Base-by-base conservation (phyloP, 2,329 filamentous ascomycete species). In the Penicillium sp. region DNA sequence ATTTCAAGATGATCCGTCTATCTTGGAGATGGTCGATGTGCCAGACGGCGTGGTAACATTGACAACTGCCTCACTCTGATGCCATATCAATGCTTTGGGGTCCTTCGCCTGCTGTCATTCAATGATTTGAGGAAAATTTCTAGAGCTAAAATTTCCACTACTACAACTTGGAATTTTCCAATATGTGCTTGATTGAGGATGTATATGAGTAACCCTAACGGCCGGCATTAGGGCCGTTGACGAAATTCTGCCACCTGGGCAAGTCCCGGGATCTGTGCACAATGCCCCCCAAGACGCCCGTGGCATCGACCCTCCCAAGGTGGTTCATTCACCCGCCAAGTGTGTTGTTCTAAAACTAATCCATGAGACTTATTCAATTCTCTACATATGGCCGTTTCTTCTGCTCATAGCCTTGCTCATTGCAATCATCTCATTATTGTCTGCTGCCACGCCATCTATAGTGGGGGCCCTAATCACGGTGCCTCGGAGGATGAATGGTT, bases 371-470 rank as follows among this genome's bases (percentile, higher is more conserved):
- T 16, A 10, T 1, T 29, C 14, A 27, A 21, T n/a, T 14, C n/a
- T n/a, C 18, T 2, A 18, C 32, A 27, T 9, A 54, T 50, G 46
- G 21, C 29, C 8, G 34, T 18, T n/a, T 22, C 11, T 11, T 3
- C 2, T 40, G 14, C 36, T 16, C 5, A 5, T 5, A 2, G 14
- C 9, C 29, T 41, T 21, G 27, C 24, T 14, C 14, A 11, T 8
- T 63, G 49, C 34, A 72, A 72, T 5, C 81, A 89, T 59, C 80
- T 95, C 10, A 83, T 95, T 48, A 76, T 95, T 45, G 88, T 95
- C 47, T 94, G 90, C 77, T 92, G 91, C 70, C 91, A 96, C 74
- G 89, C 85, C 27, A 90, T 93, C 54, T 95, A 88, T 80, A 73
- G 79, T 13, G 86, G 86, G 24, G 84, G 85, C 0, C 76, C 79